phyloP scores from a whole-genome alignment of 2,329 filamentous ascomycete genomes.

The Neopestalotiopsis sp. region DNA sequence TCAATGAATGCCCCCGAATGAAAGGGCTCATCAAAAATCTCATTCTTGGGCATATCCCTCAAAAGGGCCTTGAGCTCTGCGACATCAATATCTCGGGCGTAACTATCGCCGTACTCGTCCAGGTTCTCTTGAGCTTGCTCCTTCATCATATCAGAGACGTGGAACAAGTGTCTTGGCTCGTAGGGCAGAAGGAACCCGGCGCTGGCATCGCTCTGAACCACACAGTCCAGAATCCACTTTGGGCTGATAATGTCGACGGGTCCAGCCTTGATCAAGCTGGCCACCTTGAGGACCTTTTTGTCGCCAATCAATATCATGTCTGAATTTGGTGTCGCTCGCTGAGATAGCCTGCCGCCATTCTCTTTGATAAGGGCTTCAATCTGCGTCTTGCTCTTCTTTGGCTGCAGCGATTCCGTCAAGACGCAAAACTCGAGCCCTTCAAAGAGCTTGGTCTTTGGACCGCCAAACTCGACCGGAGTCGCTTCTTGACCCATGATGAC shows the following conservation, averaged over 20 bases:
- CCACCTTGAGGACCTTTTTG: slow-evolving; percentile 80
- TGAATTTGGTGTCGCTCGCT: slow-evolving; percentile 67
- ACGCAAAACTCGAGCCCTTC: slow-evolving; percentile 81
- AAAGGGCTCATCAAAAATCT: slow-evolving; percentile 43
- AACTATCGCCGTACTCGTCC: slow-evolving; percentile 85
- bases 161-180: slow-evolving; percentile 72
- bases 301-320: slow-evolving; percentile 79
- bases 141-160: slow-evolving; percentile 62
- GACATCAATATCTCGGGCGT: slow-evolving; percentile 68
- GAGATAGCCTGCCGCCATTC: slow-evolving; percentile 80
- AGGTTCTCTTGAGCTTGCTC: slow-evolving; percentile 64
- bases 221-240: slow-evolving; percentile 83
- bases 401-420: slow-evolving; percentile 74
- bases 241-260: slow-evolving; percentile 76
- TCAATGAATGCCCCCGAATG: slow-evolving; percentile 52
- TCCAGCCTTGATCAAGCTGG: slow-evolving; percentile 77
- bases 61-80: slow-evolving; percentile 66
- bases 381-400: slow-evolving; percentile 79
- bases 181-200: slow-evolving; percentile 63
- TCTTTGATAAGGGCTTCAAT: slow-evolving; percentile 82
- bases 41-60: slow-evolving; percentile 54
- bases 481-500: slow-evolving; percentile 74
- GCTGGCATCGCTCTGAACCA: slow-evolving; percentile 58
- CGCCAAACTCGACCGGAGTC: slow-evolving; percentile 50
- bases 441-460: slow-evolving; percentile 70